These are phyloP conservation scores for Anastatica hierochuntica DNA, from an alignment of 345 rosid genomes.

Conservation along the genomic window DNA sequence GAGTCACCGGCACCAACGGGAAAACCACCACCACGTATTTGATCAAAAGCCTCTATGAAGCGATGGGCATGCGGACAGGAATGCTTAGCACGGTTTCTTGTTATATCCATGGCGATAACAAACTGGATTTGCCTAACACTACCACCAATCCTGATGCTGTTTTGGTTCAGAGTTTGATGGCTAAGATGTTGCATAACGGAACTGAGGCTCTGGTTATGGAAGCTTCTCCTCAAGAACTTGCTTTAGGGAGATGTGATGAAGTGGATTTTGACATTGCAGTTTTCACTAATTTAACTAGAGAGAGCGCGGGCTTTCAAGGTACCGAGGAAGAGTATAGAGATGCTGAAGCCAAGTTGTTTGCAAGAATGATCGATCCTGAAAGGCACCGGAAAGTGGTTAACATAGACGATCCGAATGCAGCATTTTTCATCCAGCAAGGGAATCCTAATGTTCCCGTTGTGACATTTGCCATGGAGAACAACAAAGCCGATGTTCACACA, in stretches of 20 bases:
- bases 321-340: constrained; percentile 74
- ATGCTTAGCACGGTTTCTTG: constrained; percentile 67
- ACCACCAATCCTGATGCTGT: constrained; percentile 54
- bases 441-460: constrained; percentile 71
- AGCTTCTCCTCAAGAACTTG: constrained; percentile 65
- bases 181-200: constrained; percentile 89
- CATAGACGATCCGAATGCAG: constrained; percentile 74
- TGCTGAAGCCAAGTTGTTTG: constrained; percentile 74
- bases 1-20: constrained; percentile 72
- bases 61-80: constrained; percentile 90
- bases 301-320: constrained; percentile 48
- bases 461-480: constrained; percentile 80
- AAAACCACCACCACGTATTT: constrained; percentile 66
- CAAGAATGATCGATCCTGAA: constrained; percentile 82
- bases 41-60: constrained; percentile 81
- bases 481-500: constrained; percentile 76
- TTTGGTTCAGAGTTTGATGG: constrained; percentile 85
- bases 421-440: constrained; percentile 63
- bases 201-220: constrained; percentile 88
- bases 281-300: constrained; percentile 58
- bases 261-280: constrained; percentile 88
- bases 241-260: constrained; percentile 61
- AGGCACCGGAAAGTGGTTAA: constrained; percentile 87
- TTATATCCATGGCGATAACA: constrained; percentile 62
- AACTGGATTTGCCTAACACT: constrained; percentile 46